Evolutionary conservation across 192 early-diverging fungal species (phyloP), one percentile per base, ranked within the genome.

Genomic region (Phlyctochytrium bullatum): DNA sequence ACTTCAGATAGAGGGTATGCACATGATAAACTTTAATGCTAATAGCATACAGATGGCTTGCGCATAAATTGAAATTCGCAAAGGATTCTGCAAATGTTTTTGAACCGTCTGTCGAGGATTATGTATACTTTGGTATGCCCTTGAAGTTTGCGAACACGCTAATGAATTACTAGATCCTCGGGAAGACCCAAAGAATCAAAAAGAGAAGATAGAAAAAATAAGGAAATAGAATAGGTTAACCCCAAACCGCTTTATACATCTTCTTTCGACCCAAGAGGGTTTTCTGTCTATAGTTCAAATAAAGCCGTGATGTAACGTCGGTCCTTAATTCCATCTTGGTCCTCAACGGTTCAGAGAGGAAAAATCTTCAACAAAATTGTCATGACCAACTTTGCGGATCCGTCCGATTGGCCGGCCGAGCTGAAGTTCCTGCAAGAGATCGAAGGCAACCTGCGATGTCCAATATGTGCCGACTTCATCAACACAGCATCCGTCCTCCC

Each of bases 41-140:
- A 36, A 12, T 35, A 27, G 34, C 47, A 32, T 23, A 30, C 31
- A 69, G 67, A 4, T 97, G 95, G 95, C 83, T 95, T 70, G 73
- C 79, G 12, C 90, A 93, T 61, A 83, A 82, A 17, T 79, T 97
- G 2, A 78, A 86, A 2, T 95, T 94, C 75, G 80, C 78, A 68
- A 91, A 89, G 64, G 88, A 92, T 10, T 67, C 66, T 20, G 78
- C 78, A 6, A 80, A 83, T 53, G 82, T 83, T 1, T 83, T 77
- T 71, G 76, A 69, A 27, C 79, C 81, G 12, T 69, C 64, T 34
- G 69, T 83, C 1, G 83, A 85, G 23, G 83, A 85, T 52, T 85
- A 85, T 54, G 65, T 74, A 28, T 69, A 52, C 32, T 69, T 69
- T 54, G 67, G 65, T 59, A 32, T 10, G 58, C 74, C 1, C 36